These are phyloP conservation scores for Cladobotryum mycophilum DNA, from an alignment of 2,329 filamentous ascomycete species.

Conservation along the genomic window DNA sequence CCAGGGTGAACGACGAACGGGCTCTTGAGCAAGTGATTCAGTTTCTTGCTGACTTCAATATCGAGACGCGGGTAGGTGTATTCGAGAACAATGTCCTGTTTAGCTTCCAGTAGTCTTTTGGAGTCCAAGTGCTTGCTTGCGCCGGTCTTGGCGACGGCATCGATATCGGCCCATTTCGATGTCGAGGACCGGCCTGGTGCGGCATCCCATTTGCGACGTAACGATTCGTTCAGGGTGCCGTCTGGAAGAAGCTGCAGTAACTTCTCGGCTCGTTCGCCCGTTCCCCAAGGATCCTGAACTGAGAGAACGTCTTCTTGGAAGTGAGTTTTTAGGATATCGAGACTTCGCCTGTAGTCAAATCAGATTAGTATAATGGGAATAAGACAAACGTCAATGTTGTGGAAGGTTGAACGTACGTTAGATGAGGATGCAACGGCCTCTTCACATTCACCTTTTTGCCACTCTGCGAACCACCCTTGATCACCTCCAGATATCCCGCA, in stretches of 20 bases:
- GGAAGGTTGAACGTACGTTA: slow-evolving; percentile 48
- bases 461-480: slow-evolving; percentile 79
- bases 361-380: not conserved
- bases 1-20: slow-evolving; percentile 96
- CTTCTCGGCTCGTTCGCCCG: slow-evolving; percentile 63
- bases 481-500: slow-evolving; percentile 80
- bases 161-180: slow-evolving; percentile 92
- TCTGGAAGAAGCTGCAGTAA: slow-evolving; percentile 84
- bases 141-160: slow-evolving; percentile 72
- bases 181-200: slow-evolving; percentile 68
- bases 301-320: slow-evolving; percentile 79
- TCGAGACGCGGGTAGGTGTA: slow-evolving; percentile 97
- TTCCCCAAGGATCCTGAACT: slow-evolving; percentile 80
- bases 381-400: not conserved
- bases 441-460: slow-evolving; percentile 82
- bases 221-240: slow-evolving; percentile 64
- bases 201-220: slow-evolving; percentile 87
- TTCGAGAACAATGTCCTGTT: slow-evolving; percentile 92
- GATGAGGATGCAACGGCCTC: slow-evolving; percentile 82
- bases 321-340: slow-evolving; percentile 75
- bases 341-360: slow-evolving; percentile 56
- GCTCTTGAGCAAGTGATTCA: slow-evolving; percentile 95
- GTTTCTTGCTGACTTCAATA: slow-evolving; percentile 94
- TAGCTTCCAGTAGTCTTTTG: slow-evolving; percentile 72
- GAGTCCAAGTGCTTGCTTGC: slow-evolving; percentile 66